phyloP scores from a whole-genome alignment of 768 basidiomycete genomes.

The Leccinellum albellum region DNA sequence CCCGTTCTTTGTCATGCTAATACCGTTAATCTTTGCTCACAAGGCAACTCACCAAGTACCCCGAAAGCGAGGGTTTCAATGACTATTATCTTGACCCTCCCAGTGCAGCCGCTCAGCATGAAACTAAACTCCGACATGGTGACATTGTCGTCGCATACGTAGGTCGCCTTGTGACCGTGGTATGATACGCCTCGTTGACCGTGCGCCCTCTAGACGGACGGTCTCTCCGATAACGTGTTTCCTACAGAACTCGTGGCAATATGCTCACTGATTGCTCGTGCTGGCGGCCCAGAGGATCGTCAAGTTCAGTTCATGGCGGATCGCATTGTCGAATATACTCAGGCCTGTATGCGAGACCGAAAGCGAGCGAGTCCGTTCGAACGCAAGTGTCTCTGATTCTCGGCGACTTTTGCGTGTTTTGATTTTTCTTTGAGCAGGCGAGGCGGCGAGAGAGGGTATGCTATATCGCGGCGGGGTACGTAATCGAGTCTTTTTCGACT shows the following conservation, averaged over 20 bases:
- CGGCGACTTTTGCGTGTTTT: slow-evolving; percentile 3
- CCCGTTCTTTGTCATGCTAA: neutral
- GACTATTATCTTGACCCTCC: slow-evolving; percentile 35
- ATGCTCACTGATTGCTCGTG: slow-evolving; percentile 60
- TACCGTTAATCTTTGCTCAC: neutral
- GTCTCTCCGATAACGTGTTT: slow-evolving; percentile 57
- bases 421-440: slow-evolving; percentile 35
- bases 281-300: slow-evolving; percentile 51
- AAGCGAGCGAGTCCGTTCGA: slow-evolving; percentile 71
- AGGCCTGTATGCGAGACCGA: slow-evolving; percentile 64
- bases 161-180: slow-evolving; percentile 9
- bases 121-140: slow-evolving; percentile 48
- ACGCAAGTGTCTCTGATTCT: slow-evolving; percentile 39
- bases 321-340: slow-evolving; percentile 65
- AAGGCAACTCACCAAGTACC: slow-evolving; percentile 35
- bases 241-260: slow-evolving; percentile 67
- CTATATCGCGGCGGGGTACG: slow-evolving; percentile 71
- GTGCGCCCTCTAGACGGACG: slow-evolving; percentile 43
- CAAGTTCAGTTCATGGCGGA: slow-evolving; percentile 72
- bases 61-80: slow-evolving; percentile 17
- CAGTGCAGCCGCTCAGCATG: slow-evolving; percentile 40
- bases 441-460: slow-evolving; percentile 63
- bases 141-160: slow-evolving; percentile 52
- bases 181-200: slow-evolving; percentile 3
- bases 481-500: slow-evolving; percentile 18